Evolutionary conservation across 2,329 filamentous ascomycete genomes (phyloP), one percentile per base, ranked within the genome.

Genomic region (Stemphylium vesicarium): DNA sequence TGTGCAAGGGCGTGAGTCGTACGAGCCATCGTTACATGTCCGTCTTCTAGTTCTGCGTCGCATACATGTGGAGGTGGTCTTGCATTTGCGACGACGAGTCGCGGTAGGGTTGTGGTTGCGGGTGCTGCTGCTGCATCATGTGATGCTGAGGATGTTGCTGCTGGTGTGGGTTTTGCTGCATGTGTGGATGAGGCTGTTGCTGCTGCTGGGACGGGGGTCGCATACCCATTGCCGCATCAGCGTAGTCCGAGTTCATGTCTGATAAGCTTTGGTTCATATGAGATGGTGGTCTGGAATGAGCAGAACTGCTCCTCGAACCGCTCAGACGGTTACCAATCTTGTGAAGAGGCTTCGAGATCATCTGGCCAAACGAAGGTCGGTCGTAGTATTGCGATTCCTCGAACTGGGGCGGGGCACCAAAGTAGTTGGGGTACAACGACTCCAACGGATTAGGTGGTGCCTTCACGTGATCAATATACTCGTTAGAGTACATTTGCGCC

Each of bases 331-430:
- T 72, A 2, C 70, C 66, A 22, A 74, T 70, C 33, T 70, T 73
- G 22, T 70, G 66, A 10, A 74, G 54, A 10, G 73, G 71, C 50
- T 72, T 73, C 1, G 70, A 63, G 13, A 75, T 69, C 42, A 73
- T 68, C 46, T 70, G 68, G n/a, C 72, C 71, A 12, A 73, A 57
- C 8, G 73, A 73, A 0, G 70, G 69, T 9, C 73, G 66, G 41
- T 74, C 66, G 53, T 73, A 75, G 54, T 74, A 75, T 31, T 64
- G 65, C 2, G 71, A 74, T 42, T 75, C 72, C 46, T 75, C 72
- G 37, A 75, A 73, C 12, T 68, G 63, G 1, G 72, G 71, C 13
- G 72, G 63, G 4, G 64, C 57, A 37, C 71, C 73, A 36, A 73
- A 74, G 50, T 75, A 75, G 48, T 69, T 75, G 2, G 71, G 71